Evolutionary conservation across 2,329 filamentous ascomycete genomes (phyloP).

Genomic region (Ambrosiella beaveri): DNA sequence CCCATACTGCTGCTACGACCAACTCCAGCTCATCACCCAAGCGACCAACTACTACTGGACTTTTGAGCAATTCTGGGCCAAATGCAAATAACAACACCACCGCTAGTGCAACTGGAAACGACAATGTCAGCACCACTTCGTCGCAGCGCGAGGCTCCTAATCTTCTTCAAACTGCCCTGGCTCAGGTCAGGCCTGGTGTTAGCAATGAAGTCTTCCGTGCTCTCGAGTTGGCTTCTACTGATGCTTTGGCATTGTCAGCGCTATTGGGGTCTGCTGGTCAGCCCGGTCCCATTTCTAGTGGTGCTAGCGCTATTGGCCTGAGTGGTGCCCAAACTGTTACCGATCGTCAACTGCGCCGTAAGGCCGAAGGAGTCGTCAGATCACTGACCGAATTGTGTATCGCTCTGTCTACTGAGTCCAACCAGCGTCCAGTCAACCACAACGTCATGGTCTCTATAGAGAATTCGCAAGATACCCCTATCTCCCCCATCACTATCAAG

Average conservation of each 20-base stretch:
- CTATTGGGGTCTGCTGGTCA: slow-evolving; percentile 61
- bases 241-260: slow-evolving; percentile 62
- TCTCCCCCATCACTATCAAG: slow-evolving; percentile 30
- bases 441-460: slow-evolving; percentile 10
- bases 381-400: slow-evolving; percentile 86
- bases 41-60: slow-evolving; percentile 26
- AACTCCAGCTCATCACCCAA: slow-evolving; percentile 75
- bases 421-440: slow-evolving; percentile 15
- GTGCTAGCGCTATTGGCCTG: slow-evolving; percentile 42
- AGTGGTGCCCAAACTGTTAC: slow-evolving; percentile 31
- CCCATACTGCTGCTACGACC: slow-evolving; percentile 79
- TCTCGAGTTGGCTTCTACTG: slow-evolving; percentile 63
- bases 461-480: slow-evolving; percentile 17
- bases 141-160: slow-evolving; percentile 49
- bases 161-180: slow-evolving; percentile 61
- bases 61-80: slow-evolving; percentile 27
- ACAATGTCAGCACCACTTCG: slow-evolving; percentile 26
- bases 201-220: slow-evolving; percentile 56
- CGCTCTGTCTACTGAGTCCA: slow-evolving; percentile 50
- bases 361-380: slow-evolving; percentile 83
- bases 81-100: slow-evolving; percentile 21
- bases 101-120: slow-evolving; percentile 17
- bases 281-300: slow-evolving; percentile 49
- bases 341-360: slow-evolving; percentile 74
- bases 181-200: slow-evolving; percentile 56